Percentiles rank a stretch among this genome's conserved stretches.
phyloP scores from a whole-genome alignment of 805 yeast species.

The Schizosaccharomyces cryophilus region DNA sequence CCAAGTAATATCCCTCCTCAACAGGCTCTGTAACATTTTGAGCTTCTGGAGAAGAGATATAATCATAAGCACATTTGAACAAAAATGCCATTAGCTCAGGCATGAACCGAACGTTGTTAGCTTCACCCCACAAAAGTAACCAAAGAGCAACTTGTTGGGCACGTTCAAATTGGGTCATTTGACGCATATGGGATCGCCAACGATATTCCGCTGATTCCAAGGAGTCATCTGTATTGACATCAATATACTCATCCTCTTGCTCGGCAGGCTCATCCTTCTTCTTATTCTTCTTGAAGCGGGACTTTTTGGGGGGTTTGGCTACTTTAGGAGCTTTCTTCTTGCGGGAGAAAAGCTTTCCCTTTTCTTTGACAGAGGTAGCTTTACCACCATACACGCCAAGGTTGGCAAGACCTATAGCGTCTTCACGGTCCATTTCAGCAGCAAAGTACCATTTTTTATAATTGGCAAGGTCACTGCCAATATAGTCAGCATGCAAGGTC shows the following conservation, averaged over 20 bases:
- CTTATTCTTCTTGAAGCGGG: constrained; percentile 16
- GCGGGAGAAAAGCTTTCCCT: neutral
- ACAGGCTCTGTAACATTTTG: constrained; percentile 34
- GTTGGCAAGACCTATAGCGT: constrained; percentile 31
- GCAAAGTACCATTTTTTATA: constrained; percentile 84
- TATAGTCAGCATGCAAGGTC: constrained; percentile 68
- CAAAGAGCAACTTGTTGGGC: constrained; percentile 40
- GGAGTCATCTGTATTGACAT: constrained; percentile 15
- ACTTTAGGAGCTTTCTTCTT: constrained; percentile 15
- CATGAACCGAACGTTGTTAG: constrained; percentile 73
- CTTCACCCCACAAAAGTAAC: constrained; percentile 52
- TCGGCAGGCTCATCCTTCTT: constrained; percentile 17
- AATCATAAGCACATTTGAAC: constrained; percentile 84
- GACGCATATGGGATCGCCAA: constrained; percentile 47
- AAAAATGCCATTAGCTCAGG: constrained; percentile 77
- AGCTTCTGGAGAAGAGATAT: constrained; percentile 68
- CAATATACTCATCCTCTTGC: neutral
- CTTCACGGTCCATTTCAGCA: constrained; percentile 56
- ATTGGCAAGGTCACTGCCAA: constrained; percentile 74
- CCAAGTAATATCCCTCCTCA: constrained; percentile 52
- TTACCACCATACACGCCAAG: constrained; percentile 13
- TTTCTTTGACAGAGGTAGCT: neutral
- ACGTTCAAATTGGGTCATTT: constrained; percentile 29
- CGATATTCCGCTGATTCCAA: constrained; percentile 59
- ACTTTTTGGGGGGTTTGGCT: constrained; percentile 19